These are phyloP conservation scores for Xylaria arbuscula DNA, from an alignment of 2,329 filamentous ascomycete genomes.

Conservation along the genomic window DNA sequence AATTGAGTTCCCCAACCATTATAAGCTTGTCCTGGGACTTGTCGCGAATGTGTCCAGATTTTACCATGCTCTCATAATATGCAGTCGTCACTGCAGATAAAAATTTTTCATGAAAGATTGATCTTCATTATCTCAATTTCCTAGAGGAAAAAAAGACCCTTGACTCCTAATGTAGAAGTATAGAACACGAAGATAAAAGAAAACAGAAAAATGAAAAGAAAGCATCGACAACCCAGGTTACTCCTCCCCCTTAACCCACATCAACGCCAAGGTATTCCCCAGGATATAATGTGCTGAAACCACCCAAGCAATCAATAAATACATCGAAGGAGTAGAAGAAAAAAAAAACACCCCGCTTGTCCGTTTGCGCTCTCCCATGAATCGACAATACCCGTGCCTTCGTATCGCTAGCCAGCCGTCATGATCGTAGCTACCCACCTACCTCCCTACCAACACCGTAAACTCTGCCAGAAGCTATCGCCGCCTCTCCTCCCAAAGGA, in stretches of 20 bases:
- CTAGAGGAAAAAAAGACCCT: neutral
- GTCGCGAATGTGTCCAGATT: neutral
- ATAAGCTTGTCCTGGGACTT: neutral
- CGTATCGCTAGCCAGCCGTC: neutral
- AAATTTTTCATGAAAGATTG: neutral
- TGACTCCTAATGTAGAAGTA: neutral
- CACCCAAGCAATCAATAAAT: conserved; percentile 16
- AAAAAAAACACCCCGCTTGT: neutral
- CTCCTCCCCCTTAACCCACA: neutral
- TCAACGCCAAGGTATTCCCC: conserved; percentile 31
- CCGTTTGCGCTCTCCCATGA: neutral
- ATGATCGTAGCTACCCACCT: no score
- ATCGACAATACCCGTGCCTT: neutral
- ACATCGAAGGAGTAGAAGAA: neutral
- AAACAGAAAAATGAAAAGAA: neutral
- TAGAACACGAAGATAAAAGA: neutral
- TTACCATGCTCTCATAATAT: neutral
- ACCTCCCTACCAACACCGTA: conserved; percentile 63
- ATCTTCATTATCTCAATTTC: conserved; percentile 1
- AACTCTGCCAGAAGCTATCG: conserved; percentile 65
- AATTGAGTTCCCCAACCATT: neutral
- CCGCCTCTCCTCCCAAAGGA: conserved; percentile 55
- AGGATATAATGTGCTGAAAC: conserved; percentile 31
- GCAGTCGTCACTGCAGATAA: no score
- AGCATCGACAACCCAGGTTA: conserved; percentile 4